A percentile compares a stretch with the other conserved stretches of the same genome.
These are phyloP conservation scores for Picea glauca DNA, from an alignment of 75 land plant species.

Conservation along the genomic window DNA sequence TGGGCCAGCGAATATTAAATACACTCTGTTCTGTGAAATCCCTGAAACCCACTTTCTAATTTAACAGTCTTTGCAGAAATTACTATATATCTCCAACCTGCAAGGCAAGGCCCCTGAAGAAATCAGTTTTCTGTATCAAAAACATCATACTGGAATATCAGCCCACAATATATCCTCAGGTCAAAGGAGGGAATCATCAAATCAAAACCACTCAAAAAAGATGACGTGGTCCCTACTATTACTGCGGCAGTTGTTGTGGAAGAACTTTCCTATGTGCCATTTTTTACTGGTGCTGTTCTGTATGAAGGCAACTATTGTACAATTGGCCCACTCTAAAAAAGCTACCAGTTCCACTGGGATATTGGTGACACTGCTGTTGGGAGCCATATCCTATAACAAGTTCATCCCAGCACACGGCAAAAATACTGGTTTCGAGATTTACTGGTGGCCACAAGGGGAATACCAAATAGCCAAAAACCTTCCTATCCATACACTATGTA, in stretches of 20 bases:
- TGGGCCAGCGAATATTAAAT: neutral
- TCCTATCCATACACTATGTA: neutral
- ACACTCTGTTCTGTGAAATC: neutral
- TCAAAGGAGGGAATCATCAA: neutral
- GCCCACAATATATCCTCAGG: too few relatives aligned
- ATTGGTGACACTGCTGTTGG: neutral
- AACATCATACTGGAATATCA: neutral
- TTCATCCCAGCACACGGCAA: conserved; percentile 3
- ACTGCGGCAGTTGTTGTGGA: neutral
- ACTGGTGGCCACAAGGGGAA: neutral
- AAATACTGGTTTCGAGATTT: neutral
- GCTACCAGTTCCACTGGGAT: conserved; percentile 3
- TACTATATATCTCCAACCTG: conserved; percentile 1
- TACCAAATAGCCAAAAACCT: neutral
- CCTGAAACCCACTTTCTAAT: neutral
- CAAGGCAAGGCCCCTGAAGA: neutral
- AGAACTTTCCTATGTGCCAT: neutral
- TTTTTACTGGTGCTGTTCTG: neutral
- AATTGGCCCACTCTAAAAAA: neutral
- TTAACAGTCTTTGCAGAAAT: conserved; percentile 4
- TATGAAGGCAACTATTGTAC: neutral
- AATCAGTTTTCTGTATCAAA: conserved; percentile 2
- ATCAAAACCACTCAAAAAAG: conserved; percentile 9
- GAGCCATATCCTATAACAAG: neutral
- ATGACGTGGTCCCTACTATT: neutral